A percentile compares a stretch with the other conserved stretches of the same genome.
These are phyloP conservation scores for Ustilago curta DNA, from an alignment of 1,284 basidiomycete species.

Conservation along the genomic window DNA sequence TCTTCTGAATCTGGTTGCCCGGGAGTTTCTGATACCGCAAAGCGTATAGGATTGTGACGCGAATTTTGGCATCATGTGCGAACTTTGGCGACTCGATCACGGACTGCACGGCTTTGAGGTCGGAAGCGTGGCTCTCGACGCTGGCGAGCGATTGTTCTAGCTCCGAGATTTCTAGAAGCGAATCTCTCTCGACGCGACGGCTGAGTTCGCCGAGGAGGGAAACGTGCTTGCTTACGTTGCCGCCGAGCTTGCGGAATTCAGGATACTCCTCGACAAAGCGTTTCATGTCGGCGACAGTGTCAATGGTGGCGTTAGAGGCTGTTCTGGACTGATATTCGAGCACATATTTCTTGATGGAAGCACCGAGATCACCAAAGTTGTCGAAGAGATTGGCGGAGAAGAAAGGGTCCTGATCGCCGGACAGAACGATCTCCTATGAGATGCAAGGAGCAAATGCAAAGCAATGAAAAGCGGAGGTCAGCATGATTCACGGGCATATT, in stretches of 20 bases:
- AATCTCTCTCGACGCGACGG: constrained; percentile 85
- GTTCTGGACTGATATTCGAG: constrained; percentile 87
- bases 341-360: constrained; percentile 91
- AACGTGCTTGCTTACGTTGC: constrained; percentile 98
- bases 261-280: constrained; percentile 97
- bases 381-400: constrained; percentile 90
- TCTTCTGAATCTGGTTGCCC: constrained; percentile 81
- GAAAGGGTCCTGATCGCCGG: constrained; percentile 91
- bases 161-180: constrained; percentile 83
- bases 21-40: constrained; percentile 94
- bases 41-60: constrained; percentile 93
- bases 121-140: constrained; percentile 82
- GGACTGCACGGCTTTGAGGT: constrained; percentile 75
- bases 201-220: constrained; percentile 95
- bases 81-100: constrained; percentile 75
- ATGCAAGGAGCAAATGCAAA: not conserved
- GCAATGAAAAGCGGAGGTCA: constrained; percentile 1
- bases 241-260: constrained; percentile 93
- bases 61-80: constrained; percentile 83
- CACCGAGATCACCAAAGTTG: constrained; percentile 97
- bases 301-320: constrained; percentile 84
- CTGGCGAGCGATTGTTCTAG: constrained; percentile 96
- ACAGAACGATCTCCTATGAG: constrained; percentile 90
- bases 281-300: constrained; percentile 84
- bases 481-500: too few species aligned